Conservation (phyloP, 2,329 filamentous ascomycete genomes). For the Tothia fuscella region DNA sequence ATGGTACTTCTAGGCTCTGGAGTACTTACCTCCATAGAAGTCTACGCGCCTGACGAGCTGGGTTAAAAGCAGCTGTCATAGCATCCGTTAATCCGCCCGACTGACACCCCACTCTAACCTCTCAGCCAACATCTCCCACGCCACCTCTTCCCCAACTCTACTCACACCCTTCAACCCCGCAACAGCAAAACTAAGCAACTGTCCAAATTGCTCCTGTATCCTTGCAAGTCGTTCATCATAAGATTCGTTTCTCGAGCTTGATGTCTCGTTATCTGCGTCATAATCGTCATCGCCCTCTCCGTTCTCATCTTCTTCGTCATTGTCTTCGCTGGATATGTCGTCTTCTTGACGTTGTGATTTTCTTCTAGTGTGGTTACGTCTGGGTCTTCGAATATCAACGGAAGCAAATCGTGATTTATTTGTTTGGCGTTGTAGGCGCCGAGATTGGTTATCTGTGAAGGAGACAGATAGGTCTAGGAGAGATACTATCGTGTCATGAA, state of each 20-base stretch:
- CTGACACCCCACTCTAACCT: slow-evolving; percentile 47
- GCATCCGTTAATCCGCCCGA: too few relatives aligned
- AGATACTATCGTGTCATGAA: slow-evolving; percentile 61
- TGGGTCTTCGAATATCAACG: neutral
- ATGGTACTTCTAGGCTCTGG: too few relatives aligned
- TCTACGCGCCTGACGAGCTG: too few relatives aligned
- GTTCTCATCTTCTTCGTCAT: slow-evolving; percentile 9
- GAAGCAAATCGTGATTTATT: slow-evolving; percentile 22
- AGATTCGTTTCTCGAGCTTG: slow-evolving; percentile 17
- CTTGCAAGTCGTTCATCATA: slow-evolving; percentile 43
- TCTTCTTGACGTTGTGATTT: neutral
- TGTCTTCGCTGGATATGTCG: neutral
- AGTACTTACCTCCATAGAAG: too few relatives aligned
- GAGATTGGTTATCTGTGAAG: slow-evolving; percentile 42
- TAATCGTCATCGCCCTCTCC: slow-evolving; percentile 12
- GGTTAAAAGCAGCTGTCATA: too few relatives aligned
- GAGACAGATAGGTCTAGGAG: slow-evolving; percentile 63
- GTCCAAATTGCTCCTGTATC: slow-evolving; percentile 52
- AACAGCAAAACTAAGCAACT: slow-evolving; percentile 55
- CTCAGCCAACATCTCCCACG: slow-evolving; percentile 75
- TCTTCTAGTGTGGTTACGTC: neutral
- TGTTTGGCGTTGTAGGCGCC: slow-evolving; percentile 20
- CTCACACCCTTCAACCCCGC: slow-evolving; percentile 64
- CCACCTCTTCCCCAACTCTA: slow-evolving; percentile 56
- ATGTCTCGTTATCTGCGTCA: slow-evolving; percentile 11